Base-by-base conservation (phyloP, 2,329 filamentous ascomycete genomes). In the Acrocalymma vagum region DNA sequence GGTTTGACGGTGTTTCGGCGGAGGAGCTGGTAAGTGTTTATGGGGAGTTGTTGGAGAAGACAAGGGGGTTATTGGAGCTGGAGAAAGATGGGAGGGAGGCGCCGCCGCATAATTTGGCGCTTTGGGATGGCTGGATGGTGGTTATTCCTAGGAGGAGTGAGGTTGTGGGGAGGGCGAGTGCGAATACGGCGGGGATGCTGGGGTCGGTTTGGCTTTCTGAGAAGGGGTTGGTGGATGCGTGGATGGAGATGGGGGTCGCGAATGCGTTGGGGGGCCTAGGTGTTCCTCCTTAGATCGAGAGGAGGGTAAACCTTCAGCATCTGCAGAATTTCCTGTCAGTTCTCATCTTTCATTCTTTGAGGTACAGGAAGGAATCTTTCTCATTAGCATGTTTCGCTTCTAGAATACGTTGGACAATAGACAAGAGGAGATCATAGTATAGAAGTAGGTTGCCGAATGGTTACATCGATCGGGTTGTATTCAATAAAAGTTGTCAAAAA, bases 101-200 rank as follows among this genome's bases (percentile, higher is more conserved):
- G 1, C 75, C 72, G 37, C 69, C 75, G 4, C 78, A 80, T 49
- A 79, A 78, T 43, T 60, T 79, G 9, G 51, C 77, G 2, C 55
- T 79, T 29, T 70, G 71, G 42, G 60, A 64, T 18, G 62, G 70
- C 16, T 73, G 72, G 63, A 69, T 80, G 15, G 52, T 79, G n/a
- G 71, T 79, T 2, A 67, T 79, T 16, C 77, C 78, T 3, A 62
- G 78, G 16, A 62, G 67, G 10, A 55, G 42, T 4, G 69, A 61
- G 0, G 65, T 58, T 0, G 60, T 70, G 11, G 53, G 66, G 8
- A 71, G 67, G 0, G 61, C 69, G 1, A 74, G 69, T 26, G 72
- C 72, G 1, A 78, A 79, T 48, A 66, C 75, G 1, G 65, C 69
- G 1, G 76, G 74, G 1, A 78, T 79, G 76, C 36, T 79, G 33